These are phyloP conservation scores for Suillus americanus DNA, from an alignment of 768 basidiomycete species.

Conservation along the genomic window DNA sequence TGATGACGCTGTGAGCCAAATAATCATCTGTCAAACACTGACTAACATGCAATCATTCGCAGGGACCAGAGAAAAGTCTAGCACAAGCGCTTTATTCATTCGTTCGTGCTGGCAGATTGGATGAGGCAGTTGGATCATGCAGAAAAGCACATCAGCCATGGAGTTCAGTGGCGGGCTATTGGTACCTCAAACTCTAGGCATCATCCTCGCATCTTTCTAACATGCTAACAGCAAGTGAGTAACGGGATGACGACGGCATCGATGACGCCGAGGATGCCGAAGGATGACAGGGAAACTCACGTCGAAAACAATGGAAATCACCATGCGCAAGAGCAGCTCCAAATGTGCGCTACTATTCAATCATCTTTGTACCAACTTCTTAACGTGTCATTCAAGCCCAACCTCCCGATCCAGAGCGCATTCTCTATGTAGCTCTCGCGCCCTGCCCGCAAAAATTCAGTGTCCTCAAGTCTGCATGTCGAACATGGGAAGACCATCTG, in stretches of 20 bases:
- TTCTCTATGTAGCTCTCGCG: constrained; percentile 72
- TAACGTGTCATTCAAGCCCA: too few relatives aligned
- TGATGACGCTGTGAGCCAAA: constrained; percentile 69
- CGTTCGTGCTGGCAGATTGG: constrained; percentile 78
- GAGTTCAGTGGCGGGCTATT: constrained; percentile 78
- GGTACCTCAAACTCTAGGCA: constrained; percentile 41
- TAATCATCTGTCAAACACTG: neutral
- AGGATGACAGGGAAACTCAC: constrained; percentile 71
- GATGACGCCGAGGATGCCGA: constrained; percentile 42
- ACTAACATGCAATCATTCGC: neutral
- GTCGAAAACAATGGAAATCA: constrained; percentile 83
- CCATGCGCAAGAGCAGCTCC: constrained; percentile 78
- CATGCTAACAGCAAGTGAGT: constrained; percentile 45
- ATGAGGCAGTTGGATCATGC: constrained; percentile 84
- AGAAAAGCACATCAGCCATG: constrained; percentile 84
- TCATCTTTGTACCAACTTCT: neutral
- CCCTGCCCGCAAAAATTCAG: constrained; percentile 67
- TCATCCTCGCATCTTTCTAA: constrained; percentile 28
- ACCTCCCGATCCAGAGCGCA: too few relatives aligned
- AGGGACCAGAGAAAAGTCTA: constrained; percentile 82
- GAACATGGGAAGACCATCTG: constrained; percentile 93
- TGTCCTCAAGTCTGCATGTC: constrained; percentile 70
- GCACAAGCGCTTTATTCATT: constrained; percentile 77
- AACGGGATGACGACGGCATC: constrained; percentile 44
- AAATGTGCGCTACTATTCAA: constrained; percentile 39